Base-by-base conservation (phyloP, 169 alveolate genomes). In the Cryptosporidium ubiquitum region DNA sequence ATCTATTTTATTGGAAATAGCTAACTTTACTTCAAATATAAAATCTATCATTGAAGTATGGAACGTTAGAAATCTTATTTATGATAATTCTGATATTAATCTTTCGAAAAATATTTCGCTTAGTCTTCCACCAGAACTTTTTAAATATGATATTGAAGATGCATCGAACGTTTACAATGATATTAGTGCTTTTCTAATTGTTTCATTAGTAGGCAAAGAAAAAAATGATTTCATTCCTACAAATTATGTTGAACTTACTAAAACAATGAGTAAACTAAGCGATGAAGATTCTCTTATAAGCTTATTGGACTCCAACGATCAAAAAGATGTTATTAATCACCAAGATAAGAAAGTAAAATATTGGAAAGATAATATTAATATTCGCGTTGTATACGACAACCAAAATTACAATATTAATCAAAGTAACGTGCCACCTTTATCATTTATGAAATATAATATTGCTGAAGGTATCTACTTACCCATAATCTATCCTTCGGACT, bases 301-400 rank as follows among this genome's bases (percentile, higher is more conserved):
- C 64, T 26, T 91, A 70, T 51, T 91, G 51, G 93, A 58, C 35
- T 35, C 84, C n/a, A 47, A 89, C 51, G 60, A 58, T 84, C 51
- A 75, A 75, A 35, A 73, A 84, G 51, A 51, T 12, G 40, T n/a
- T 69, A 23, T 40, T 9, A 49, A 74, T 12, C 60, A 57, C 37
- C 61, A 73, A 40, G 49, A 35, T 16, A 84, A 85, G 69, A 84
- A 84, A 68, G 70, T 86, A 5, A 91, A 86, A 79, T 92, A 92
- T 66, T 85, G 92, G 73, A 92, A 92, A 64, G 91, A 89, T 66
- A 86, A 92, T 68, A 92, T 92, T 16, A 91, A 92, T 86, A 86
- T 92, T 29, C 73, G 91, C 35, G 60, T 86, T 35, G 44, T 92
- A 61, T 74, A 84, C 70, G 94, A 92, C 68, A 44, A 55, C 33